These are phyloP conservation scores for Ascosphaera pollenicola DNA, from an alignment of 2,329 filamentous ascomycete genomes.

Conservation along the genomic window DNA sequence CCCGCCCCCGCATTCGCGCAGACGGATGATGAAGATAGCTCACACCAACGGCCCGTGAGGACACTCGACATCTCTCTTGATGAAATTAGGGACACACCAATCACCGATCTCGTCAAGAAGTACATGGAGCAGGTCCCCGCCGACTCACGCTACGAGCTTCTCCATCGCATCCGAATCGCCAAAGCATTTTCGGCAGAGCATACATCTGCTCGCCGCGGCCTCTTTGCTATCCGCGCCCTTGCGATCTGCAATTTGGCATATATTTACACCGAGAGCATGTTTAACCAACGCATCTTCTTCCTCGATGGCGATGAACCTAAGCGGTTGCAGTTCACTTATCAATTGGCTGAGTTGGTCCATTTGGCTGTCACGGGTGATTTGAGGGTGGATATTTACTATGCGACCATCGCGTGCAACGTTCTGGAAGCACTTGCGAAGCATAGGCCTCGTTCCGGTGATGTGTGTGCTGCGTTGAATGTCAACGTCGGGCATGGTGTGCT, in stretches of 20 bases:
- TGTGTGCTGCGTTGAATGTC: slow-evolving; percentile 76
- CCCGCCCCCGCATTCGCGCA: no score
- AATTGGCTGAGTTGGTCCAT: slow-evolving; percentile 78
- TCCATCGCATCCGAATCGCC: slow-evolving; percentile 65
- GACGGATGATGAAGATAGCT: no score
- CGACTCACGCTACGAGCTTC: slow-evolving; percentile 57
- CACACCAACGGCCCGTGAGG: no score
- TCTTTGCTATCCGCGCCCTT: slow-evolving; percentile 60
- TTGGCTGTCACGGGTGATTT: slow-evolving; percentile 48
- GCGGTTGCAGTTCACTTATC: slow-evolving; percentile 71
- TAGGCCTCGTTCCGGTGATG: slow-evolving; percentile 53
- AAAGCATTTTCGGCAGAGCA: slow-evolving; percentile 47
- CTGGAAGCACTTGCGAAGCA: slow-evolving; percentile 72
- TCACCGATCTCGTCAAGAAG: slow-evolving; percentile 12
- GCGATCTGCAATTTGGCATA: slow-evolving; percentile 83
- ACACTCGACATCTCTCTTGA: no score
- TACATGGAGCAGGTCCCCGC: slow-evolving; percentile 43
- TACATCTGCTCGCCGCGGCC: slow-evolving; percentile 38
- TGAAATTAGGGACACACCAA: no score
- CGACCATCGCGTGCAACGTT: slow-evolving; percentile 59
- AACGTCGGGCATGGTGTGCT: slow-evolving; percentile 93
- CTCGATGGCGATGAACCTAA: slow-evolving; percentile 79
- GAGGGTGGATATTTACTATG: slow-evolving; percentile 50
- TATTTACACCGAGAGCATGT: slow-evolving; percentile 61
- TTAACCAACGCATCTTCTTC: slow-evolving; percentile 65